Conservation (phyloP, 306 rosid species). For the Quercus parvula region DNA sequence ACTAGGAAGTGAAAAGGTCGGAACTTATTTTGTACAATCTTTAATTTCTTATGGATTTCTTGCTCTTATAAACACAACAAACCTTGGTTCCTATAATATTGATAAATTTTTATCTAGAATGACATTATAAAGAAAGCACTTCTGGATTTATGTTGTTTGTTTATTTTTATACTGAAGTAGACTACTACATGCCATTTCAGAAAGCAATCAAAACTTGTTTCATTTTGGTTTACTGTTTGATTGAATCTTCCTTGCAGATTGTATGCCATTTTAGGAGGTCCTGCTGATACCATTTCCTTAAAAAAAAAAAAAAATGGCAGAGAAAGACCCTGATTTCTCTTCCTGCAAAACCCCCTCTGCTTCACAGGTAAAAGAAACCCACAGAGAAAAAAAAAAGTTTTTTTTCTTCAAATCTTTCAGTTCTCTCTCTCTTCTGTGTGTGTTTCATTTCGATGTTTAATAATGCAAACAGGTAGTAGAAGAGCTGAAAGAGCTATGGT, state of each 20-base stretch:
- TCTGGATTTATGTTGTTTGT: background rate
- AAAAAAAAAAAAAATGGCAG: conserved; percentile 33
- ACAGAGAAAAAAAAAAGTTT: too few relatives aligned
- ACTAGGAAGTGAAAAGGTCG: background rate
- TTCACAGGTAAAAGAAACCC: conserved; percentile 54
- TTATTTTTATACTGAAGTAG: background rate
- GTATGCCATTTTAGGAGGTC: background rate
- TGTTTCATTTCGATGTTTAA: background rate
- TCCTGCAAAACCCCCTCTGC: conserved; percentile 54
- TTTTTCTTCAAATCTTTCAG: background rate
- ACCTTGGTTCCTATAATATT: background rate
- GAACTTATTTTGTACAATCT: background rate
- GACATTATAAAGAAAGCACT: background rate
- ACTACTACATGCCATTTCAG: background rate
- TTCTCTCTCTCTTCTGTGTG: background rate
- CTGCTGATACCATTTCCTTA: background rate
- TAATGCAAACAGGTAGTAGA: conserved; percentile 51
- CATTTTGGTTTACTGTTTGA: conserved; percentile 43
- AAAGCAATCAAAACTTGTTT: background rate
- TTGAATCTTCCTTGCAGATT: conserved; percentile 29
- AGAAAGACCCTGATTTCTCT: conserved; percentile 45
- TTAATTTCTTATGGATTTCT: background rate
- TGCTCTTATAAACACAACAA: background rate
- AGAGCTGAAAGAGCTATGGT: conserved; percentile 76
- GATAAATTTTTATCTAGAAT: background rate